phyloP scores from a whole-genome alignment of 2,329 filamentous ascomycete genomes.

The Exophiala sideris region DNA sequence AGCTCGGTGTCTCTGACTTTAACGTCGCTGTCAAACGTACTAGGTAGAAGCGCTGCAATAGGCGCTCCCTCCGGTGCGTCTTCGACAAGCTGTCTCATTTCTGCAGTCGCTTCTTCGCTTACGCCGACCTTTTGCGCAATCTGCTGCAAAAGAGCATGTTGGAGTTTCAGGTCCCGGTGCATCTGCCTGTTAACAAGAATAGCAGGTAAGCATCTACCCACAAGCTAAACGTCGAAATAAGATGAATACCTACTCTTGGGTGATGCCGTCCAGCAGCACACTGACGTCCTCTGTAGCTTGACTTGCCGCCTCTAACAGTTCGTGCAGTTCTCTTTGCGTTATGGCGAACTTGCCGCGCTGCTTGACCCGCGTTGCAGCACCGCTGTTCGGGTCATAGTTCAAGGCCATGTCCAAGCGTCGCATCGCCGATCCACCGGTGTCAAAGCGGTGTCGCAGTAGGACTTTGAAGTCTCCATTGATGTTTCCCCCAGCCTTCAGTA shows the following conservation, averaged over 20 bases:
- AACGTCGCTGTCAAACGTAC: no score
- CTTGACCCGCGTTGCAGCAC: neutral
- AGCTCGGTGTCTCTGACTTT: no score
- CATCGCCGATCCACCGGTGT: slow-evolving; percentile 6
- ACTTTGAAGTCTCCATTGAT: slow-evolving; percentile 3
- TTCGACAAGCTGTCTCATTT: slow-evolving; percentile 3
- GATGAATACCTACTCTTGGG: slow-evolving; percentile 4
- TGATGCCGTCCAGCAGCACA: slow-evolving; percentile 9
- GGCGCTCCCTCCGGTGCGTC: slow-evolving; percentile 6
- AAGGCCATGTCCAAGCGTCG: slow-evolving; percentile 1
- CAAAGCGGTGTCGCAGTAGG: slow-evolving; percentile 2
- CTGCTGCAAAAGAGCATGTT: slow-evolving; percentile 10
- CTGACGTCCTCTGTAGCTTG: slow-evolving; percentile 6
- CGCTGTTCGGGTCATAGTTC: slow-evolving; percentile 2
- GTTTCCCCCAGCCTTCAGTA: slow-evolving; percentile 4
- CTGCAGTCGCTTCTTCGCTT: slow-evolving; percentile 3
- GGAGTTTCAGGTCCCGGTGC: slow-evolving; percentile 9
- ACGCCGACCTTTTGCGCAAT: slow-evolving; percentile 5
- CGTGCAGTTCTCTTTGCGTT: slow-evolving; percentile 6
- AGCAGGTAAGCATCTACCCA: neutral
- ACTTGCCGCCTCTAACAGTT: slow-evolving; percentile 2
- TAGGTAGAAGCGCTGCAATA: slow-evolving; percentile 4
- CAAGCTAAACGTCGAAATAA: neutral
- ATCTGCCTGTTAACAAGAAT: slow-evolving; percentile 3
- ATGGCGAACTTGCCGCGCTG: slow-evolving; percentile 9